These are phyloP conservation scores for Fusarium buxicola DNA, from an alignment of 2,329 filamentous ascomycete species.

Conservation along the genomic window DNA sequence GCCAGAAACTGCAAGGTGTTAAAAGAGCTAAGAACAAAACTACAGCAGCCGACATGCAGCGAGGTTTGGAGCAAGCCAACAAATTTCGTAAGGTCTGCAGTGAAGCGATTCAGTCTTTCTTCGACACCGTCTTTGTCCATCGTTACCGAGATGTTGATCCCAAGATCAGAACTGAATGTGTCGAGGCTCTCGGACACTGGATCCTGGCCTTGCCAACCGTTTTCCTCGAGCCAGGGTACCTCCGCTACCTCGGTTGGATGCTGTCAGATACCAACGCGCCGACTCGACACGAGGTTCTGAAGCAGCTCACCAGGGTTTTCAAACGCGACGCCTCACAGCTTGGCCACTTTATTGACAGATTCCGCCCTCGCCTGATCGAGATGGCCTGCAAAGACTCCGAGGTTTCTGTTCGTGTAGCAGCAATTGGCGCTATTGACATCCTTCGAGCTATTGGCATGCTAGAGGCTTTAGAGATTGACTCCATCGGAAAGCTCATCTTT, in stretches of 20 bases:
- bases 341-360: constrained; percentile 92
- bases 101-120: constrained; percentile 82
- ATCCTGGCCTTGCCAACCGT: constrained; percentile 85
- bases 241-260: constrained; percentile 96
- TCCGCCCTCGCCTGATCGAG: constrained; percentile 87
- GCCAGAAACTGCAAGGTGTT: constrained; percentile 83
- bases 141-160: constrained; percentile 95
- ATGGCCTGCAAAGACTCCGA: constrained; percentile 92
- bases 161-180: constrained; percentile 88
- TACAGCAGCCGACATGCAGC: constrained; percentile 78
- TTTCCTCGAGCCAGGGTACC: constrained; percentile 90
- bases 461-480: constrained; percentile 91
- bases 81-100: constrained; percentile 77
- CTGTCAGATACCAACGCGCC: constrained; percentile 82
- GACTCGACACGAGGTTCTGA: constrained; percentile 86
- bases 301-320: constrained; percentile 83
- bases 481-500: constrained; percentile 87
- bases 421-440: constrained; percentile 84
- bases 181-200: constrained; percentile 88
- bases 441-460: constrained; percentile 87
- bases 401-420: constrained; percentile 79
- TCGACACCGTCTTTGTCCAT: constrained; percentile 94
- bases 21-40: constrained; percentile 80
- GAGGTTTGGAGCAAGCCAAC: constrained; percentile 76
- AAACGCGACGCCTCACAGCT: constrained; percentile 84